Evolutionary conservation across 306 rosid species (phyloP), one percentile per base, ranked within the genome.

Genomic region (Psophocarpus tetragonolobus): DNA sequence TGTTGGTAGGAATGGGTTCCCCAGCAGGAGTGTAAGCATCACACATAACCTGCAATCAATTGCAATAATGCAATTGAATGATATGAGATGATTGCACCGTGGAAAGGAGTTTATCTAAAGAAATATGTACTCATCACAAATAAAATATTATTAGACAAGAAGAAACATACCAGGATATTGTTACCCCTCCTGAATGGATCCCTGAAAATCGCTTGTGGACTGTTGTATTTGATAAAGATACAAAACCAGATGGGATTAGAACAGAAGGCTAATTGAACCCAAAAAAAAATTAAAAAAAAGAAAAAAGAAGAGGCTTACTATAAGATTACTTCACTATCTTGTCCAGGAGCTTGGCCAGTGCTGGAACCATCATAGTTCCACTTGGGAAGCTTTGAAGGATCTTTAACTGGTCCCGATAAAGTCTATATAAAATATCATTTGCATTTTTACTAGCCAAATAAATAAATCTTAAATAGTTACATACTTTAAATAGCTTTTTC

Each of bases 291-390:
- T n/a, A n/a, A n/a, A n/a, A n/a, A n/a, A n/a, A n/a, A n/a, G n/a
- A n/a, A n/a, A 14, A 47, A 26, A 12, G 57, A 68, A 60, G 15
- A 26, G 7, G 38, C 91, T 81, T 83, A 92, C 98, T 85, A 81
- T 68, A 94, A 12, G 77, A 94, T 88, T 18, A 94, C 98, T 85
- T 94, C 98, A 84, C 98, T 94, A 15, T 94, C 96, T 70, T 80
- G 11, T 58, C 98, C 98, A 70, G 94, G 87, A 45, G 98, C 98
- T 92, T 94, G 98, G 32, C 93, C 91, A 6, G 97, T 92, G 83
- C 97, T 92, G 15, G 98, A 94, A 30, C 98, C 98, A 83, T 94
- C 98, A 47, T 87, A 94, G 54, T 87, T 94, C 98, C 98, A 94
- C 71, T 88, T 90, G 10, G 98, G 97, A 11, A 94, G 93, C 84